Evolutionary conservation across 1,284 basidiomycete species (phyloP).

Genomic region (Peniophora sp.): DNA sequence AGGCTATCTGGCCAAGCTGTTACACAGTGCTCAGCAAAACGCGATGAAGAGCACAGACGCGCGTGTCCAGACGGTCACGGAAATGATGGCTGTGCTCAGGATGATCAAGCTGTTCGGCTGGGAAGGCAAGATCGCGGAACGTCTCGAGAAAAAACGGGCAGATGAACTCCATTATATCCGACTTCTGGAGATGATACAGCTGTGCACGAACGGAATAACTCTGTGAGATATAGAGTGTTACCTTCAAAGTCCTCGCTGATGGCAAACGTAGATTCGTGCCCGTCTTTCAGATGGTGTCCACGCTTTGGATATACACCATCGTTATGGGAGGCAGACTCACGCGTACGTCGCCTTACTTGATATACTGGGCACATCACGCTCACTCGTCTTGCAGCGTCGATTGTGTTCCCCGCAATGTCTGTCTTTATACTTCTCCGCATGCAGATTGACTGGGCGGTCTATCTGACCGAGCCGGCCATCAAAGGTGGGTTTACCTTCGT

Average conservation of each 20-base stretch:
- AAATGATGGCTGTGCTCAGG: slow-evolving; percentile 35
- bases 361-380: slow-evolving; percentile 16
- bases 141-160: slow-evolving; percentile 42
- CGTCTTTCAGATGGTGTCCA: slow-evolving; percentile 18
- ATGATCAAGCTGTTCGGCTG: slow-evolving; percentile 59
- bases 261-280: slow-evolving; percentile 36
- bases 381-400: slow-evolving; percentile 21
- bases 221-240: slow-evolving; percentile 19
- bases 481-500: slow-evolving; percentile 14
- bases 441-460: slow-evolving; percentile 22
- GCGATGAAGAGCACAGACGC: slow-evolving; percentile 34
- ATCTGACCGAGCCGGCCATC: slow-evolving; percentile 22
- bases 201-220: slow-evolving; percentile 24
- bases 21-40: slow-evolving; percentile 22
- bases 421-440: slow-evolving; percentile 29
- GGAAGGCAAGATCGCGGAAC: slow-evolving; percentile 38
- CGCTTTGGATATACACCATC: not conserved
- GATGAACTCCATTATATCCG: slow-evolving; percentile 44
- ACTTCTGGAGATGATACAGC: slow-evolving; percentile 31
- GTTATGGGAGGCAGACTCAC: too few relatives aligned
- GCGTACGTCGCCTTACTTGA: too few relatives aligned
- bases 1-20: slow-evolving; percentile 22
- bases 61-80: slow-evolving; percentile 40
- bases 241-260: too few relatives aligned
- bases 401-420: slow-evolving; percentile 30